phyloP scores from a whole-genome alignment of 1,284 basidiomycete species.

The Gomphus bonarii region DNA sequence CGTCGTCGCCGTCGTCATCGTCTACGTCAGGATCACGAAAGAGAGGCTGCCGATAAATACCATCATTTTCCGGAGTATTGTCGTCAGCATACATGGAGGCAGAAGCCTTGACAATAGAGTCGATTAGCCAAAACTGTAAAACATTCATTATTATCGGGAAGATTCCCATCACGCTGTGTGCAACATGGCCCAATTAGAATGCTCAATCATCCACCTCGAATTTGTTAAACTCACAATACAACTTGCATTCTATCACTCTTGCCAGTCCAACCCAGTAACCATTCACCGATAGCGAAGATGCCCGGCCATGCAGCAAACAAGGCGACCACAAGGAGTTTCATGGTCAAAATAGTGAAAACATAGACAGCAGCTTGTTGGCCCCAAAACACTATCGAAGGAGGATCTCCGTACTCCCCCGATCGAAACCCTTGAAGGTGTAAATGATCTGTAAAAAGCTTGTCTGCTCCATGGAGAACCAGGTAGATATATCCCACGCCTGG shows the following conservation, averaged over 20 bases:
- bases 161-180: conserved; percentile 78
- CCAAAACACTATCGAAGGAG: conserved; percentile 70
- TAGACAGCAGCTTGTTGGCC: conserved; percentile 80
- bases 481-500: conserved; percentile 83
- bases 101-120: conserved; percentile 76
- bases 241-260: conserved; percentile 63
- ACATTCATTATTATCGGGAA: conserved; percentile 93
- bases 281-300: conserved; percentile 68
- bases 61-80: conserved; percentile 23
- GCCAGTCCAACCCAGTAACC: conserved; percentile 76
- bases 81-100: conserved; percentile 23
- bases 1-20: conserved; percentile 39
- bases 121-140: conserved; percentile 81
- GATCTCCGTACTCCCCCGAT: conserved; percentile 81
- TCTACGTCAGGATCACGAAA: conserved; percentile 34
- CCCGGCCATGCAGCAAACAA: conserved; percentile 65
- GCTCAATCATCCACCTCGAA: not conserved
- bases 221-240: conserved; percentile 53
- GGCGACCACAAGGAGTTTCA: conserved; percentile 81
- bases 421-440: conserved; percentile 68
- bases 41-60: conserved; percentile 48
- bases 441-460: conserved; percentile 55
- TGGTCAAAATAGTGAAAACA: conserved; percentile 71
- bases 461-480: conserved; percentile 60
- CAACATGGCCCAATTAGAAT: not conserved